Conservation (phyloP, 1,139 yeast species). For the Pichia sp. region DNA sequence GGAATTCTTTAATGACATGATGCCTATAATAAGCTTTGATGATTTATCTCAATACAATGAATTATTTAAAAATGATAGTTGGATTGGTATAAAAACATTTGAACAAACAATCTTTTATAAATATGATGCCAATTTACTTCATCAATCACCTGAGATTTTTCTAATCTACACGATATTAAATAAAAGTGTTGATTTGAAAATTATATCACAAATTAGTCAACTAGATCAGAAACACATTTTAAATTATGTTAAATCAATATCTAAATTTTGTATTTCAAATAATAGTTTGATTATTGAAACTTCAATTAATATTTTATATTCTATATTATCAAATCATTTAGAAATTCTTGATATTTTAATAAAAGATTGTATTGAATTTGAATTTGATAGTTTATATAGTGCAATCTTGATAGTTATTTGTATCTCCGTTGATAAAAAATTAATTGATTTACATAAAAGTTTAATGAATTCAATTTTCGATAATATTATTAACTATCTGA, state of each 20-base stretch:
- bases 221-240: neutral
- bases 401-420: conserved; percentile 14
- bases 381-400: conserved; percentile 1
- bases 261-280: conserved; percentile 3
- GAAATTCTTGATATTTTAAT: neutral
- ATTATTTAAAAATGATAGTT: neutral
- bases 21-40: neutral
- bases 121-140: neutral
- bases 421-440: conserved; percentile 8
- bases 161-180: conserved; percentile 2
- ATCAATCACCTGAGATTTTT: conserved; percentile 9
- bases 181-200: neutral
- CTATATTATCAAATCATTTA: conserved; percentile 1
- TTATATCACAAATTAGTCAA: neutral
- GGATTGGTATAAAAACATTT: conserved; percentile 13
- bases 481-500: conserved; percentile 4
- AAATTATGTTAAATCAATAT: conserved; percentile 3
- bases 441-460: conserved; percentile 1
- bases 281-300: conserved; percentile 6
- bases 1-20: neutral
- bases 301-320: conserved; percentile 5
- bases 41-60: neutral
- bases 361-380: neutral
- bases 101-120: conserved; percentile 1
- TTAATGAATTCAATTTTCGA: neutral